phyloP scores from a whole-genome alignment of 257 asterid species.

The Primulina huaijiensis region DNA sequence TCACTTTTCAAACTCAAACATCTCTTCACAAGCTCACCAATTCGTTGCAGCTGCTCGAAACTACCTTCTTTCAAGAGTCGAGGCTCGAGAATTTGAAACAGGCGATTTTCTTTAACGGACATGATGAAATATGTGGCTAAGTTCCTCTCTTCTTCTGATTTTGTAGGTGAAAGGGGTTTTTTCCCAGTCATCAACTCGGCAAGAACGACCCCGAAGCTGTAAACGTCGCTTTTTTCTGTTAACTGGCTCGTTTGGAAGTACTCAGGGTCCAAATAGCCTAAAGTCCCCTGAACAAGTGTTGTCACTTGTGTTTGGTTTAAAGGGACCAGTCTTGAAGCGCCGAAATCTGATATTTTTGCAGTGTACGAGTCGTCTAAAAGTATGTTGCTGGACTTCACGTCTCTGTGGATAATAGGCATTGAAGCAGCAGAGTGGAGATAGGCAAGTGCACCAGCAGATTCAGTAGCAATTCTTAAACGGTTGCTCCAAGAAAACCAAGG shows the following conservation, averaged over 20 bases:
- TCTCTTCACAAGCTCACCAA: constrained; percentile 26
- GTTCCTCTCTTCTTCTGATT: constrained; percentile 7
- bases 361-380: not conserved
- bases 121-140: constrained; percentile 25
- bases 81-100: constrained; percentile 27
- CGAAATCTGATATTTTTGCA: not conserved
- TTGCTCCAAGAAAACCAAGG: not conserved
- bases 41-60: constrained; percentile 13
- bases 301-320: not conserved
- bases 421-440: not conserved
- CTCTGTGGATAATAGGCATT: not conserved
- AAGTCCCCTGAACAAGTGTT: not conserved
- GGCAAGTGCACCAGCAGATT: not conserved
- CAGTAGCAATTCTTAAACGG: not conserved
- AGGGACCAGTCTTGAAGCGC: not conserved
- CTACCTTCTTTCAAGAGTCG: constrained; percentile 30
- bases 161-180: not conserved
- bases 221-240: not conserved
- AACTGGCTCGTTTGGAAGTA: not conserved
- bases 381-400: not conserved
- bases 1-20: constrained; percentile 27
- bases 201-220: not conserved
- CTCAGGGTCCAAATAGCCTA: not conserved
- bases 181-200: not conserved
- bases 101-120: not conserved